These are phyloP conservation scores for Rostrohypoxylon terebratum DNA, from an alignment of 495 filamentous ascomycete genomes.

Conservation along the genomic window DNA sequence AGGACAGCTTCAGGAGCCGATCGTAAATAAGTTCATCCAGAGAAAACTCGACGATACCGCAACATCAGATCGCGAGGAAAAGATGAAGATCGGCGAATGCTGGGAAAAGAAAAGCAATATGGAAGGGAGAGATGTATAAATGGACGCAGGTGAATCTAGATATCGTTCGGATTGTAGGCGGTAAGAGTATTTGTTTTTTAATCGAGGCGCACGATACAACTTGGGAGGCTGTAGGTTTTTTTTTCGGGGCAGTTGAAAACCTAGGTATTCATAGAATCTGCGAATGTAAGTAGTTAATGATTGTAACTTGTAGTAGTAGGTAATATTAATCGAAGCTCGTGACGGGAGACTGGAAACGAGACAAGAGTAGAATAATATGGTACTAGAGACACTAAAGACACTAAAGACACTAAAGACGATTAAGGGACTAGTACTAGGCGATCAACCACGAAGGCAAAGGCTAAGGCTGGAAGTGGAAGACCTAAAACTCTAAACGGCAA, in stretches of 20 bases:
- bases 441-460: neutral
- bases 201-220: constrained; percentile 1
- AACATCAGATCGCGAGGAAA: constrained; percentile 39
- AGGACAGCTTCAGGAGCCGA: constrained; percentile 45
- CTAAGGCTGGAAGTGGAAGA: too few relatives aligned
- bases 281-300: too few relatives aligned
- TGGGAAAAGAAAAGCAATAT: neutral
- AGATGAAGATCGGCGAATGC: neutral
- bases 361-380: neutral
- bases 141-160: neutral
- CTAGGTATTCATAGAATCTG: too few relatives aligned
- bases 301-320: neutral
- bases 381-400: neutral
- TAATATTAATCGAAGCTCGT: constrained; percentile 1
- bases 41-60: constrained; percentile 16
- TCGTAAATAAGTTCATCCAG: constrained; percentile 43
- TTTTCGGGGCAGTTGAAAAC: neutral
- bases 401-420: neutral
- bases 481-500: too few relatives aligned
- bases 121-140: neutral
- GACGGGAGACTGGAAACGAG: neutral
- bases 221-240: neutral
- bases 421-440: neutral
- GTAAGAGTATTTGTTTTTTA: constrained; percentile 6
- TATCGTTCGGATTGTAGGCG: neutral